phyloP scores from a whole-genome alignment of 2,329 filamentous ascomycete genomes.

The Fusarium protoensiforme region DNA sequence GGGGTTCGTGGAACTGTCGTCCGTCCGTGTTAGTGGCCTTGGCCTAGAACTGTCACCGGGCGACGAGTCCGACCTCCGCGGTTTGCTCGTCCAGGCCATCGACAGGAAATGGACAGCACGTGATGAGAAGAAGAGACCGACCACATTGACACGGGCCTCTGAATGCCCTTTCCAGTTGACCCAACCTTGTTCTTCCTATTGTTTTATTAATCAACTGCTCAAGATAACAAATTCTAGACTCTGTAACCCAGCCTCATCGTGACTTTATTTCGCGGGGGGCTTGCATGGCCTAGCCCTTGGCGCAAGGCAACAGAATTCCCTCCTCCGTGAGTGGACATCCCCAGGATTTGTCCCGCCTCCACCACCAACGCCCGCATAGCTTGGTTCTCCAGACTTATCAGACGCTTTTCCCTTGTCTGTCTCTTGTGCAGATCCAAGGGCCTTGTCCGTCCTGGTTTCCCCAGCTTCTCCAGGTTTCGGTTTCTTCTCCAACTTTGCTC shows the following conservation, averaged over 20 bases:
- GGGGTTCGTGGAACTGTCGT: not conserved
- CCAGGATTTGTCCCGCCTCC: conserved; percentile 24
- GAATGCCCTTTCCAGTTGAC: not conserved
- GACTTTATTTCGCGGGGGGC: conserved; percentile 5
- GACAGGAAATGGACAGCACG: not conserved
- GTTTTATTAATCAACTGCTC: not conserved
- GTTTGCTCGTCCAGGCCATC: not conserved
- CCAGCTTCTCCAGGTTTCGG: conserved; percentile 21
- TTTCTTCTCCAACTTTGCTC: conserved; percentile 15
- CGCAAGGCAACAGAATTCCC: conserved; percentile 38
- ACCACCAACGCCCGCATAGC: conserved; percentile 12
- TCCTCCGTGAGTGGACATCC: conserved; percentile 23
- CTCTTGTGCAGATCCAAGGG: not conserved
- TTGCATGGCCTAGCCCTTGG: conserved; percentile 17
- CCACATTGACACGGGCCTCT: not conserved
- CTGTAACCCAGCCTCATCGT: not conserved
- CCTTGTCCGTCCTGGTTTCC: not conserved
- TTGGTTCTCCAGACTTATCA: not conserved
- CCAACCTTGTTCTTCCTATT: not conserved
- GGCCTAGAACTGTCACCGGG: not conserved
- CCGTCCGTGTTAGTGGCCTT: not conserved
- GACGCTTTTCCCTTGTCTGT: not conserved
- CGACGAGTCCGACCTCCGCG: not conserved
- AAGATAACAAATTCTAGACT: not conserved
- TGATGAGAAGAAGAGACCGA: not conserved